phyloP scores from a whole-genome alignment of 495 filamentous ascomycete species.

The Pseudomonodictys pantanalensis region DNA sequence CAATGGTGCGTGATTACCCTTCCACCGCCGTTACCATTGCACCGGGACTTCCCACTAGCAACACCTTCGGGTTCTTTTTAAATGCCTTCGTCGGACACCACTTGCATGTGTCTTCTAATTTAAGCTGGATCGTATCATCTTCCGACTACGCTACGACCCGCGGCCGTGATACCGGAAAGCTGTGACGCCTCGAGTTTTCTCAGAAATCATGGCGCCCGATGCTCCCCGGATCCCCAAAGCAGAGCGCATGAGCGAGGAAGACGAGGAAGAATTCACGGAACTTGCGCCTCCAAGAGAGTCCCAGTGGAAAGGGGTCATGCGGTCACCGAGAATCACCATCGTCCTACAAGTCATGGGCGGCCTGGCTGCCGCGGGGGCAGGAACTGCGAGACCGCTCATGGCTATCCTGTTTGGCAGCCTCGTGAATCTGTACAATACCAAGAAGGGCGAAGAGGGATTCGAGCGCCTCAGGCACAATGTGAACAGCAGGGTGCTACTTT shows the following conservation, averaged over 20 bases:
- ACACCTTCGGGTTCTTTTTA: neutral
- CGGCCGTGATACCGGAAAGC: neutral
- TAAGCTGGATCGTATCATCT: neutral
- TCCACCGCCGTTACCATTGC: neutral
- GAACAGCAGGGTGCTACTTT: neutral
- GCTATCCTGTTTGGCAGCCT: conserved; percentile 2
- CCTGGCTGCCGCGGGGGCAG: neutral
- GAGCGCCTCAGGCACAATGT: neutral
- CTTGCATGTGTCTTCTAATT: neutral
- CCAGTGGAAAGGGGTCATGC: neutral
- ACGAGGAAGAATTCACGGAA: neutral
- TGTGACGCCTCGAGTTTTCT: neutral
- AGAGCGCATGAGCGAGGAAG: neutral
- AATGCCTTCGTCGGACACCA: neutral
- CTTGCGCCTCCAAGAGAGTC: neutral
- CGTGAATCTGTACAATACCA: conserved; percentile 1
- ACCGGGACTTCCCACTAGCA: neutral
- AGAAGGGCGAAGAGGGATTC: neutral
- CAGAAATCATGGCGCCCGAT: neutral
- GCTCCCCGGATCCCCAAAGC: neutral
- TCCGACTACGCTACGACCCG: neutral
- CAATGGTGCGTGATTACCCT: neutral
- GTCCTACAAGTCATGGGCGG: neutral
- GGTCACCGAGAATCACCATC: neutral
- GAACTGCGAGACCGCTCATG: conserved; percentile 3